Conservation (phyloP, 2,329 filamentous ascomycete species). For the Phialophora expanda region DNA sequence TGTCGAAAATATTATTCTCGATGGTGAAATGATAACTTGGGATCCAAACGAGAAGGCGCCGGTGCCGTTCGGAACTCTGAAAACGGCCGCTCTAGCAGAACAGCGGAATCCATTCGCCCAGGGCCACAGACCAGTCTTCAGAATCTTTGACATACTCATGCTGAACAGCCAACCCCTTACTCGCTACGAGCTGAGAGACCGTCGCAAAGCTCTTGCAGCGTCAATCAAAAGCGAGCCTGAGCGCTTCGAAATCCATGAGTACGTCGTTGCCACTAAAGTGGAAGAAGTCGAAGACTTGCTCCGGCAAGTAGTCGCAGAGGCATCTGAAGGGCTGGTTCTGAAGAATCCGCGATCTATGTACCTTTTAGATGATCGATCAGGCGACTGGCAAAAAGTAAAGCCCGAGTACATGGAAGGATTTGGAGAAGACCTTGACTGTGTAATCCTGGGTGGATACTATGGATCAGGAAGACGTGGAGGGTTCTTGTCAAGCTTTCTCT, state of each 20-base stretch:
- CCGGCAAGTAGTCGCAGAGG: conserved; percentile 80
- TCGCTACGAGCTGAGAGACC: conserved; percentile 79
- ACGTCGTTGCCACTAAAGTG: conserved; percentile 67
- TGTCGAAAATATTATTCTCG: conserved; percentile 85
- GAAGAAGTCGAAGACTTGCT: conserved; percentile 79
- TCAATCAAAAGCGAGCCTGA: conserved; percentile 73
- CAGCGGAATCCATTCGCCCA: conserved; percentile 72
- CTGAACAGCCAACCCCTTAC: conserved; percentile 82
- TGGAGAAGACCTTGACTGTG: conserved; percentile 87
- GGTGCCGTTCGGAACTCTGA: conserved; percentile 88
- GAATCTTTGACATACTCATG: conserved; percentile 89
- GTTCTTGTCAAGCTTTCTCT: conserved; percentile 83
- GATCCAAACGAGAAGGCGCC: conserved; percentile 83
- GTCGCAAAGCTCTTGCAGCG: conserved; percentile 73
- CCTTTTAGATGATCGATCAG: conserved; percentile 83
- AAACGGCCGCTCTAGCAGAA: conserved; percentile 83
- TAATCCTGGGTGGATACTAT: conserved; percentile 91
- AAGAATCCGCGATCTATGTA: conserved; percentile 93
- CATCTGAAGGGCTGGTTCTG: conserved; percentile 86
- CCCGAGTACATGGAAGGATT: conserved; percentile 98
- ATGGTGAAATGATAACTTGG: conserved; percentile 99
- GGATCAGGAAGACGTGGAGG: conserved; percentile 86
- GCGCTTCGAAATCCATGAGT: conserved; percentile 81
- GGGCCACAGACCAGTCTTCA: conserved; percentile 76
- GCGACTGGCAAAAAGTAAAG: conserved; percentile 98